Percentiles rank a stretch among this genome's conserved stretches.
Evolutionary conservation across 1,284 basidiomycete genomes (phyloP).

Genomic region (Singerocomus inundabilis): DNA sequence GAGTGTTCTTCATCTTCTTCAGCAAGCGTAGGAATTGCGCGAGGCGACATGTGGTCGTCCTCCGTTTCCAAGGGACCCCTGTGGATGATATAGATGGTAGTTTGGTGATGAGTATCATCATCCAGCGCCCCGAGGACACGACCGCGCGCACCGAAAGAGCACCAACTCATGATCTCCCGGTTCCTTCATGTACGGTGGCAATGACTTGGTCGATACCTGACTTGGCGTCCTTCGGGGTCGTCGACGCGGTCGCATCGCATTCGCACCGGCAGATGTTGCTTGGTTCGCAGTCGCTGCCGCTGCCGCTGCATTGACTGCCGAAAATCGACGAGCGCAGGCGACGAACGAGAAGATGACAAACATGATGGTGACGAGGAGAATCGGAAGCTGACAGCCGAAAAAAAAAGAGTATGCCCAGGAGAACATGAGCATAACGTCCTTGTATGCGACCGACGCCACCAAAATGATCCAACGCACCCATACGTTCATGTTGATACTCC

Average conservation of each 20-base stretch:
- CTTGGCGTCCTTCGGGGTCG: constrained; percentile 53
- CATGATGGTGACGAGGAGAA: constrained; percentile 23
- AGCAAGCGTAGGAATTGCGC: constrained; percentile 35
- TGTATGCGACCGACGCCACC: background rate
- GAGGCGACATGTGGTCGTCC: constrained; percentile 28
- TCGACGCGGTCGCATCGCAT: constrained; percentile 36
- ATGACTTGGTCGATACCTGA: constrained; percentile 69
- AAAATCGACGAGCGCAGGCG: constrained; percentile 21
- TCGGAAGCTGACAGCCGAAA: constrained; percentile 20
- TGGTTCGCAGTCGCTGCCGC: background rate
- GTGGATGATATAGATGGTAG: background rate
- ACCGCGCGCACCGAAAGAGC: constrained; percentile 53
- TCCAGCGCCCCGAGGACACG: background rate
- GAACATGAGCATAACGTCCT: constrained; percentile 1
- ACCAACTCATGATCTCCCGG: constrained; percentile 77
- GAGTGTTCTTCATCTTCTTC: constrained; percentile 31
- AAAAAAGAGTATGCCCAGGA: background rate
- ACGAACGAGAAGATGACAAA: constrained; percentile 26
- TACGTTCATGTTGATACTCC: constrained; percentile 19
- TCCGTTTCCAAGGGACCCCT: constrained; percentile 42
- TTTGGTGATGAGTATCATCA: background rate
- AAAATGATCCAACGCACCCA: constrained; percentile 22
- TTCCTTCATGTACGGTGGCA: constrained; percentile 76
- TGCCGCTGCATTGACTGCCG: background rate
- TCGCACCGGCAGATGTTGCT: background rate